Conservation (phyloP, 192 early-diverging fungal species). For the Kappamyces sp. region DNA sequence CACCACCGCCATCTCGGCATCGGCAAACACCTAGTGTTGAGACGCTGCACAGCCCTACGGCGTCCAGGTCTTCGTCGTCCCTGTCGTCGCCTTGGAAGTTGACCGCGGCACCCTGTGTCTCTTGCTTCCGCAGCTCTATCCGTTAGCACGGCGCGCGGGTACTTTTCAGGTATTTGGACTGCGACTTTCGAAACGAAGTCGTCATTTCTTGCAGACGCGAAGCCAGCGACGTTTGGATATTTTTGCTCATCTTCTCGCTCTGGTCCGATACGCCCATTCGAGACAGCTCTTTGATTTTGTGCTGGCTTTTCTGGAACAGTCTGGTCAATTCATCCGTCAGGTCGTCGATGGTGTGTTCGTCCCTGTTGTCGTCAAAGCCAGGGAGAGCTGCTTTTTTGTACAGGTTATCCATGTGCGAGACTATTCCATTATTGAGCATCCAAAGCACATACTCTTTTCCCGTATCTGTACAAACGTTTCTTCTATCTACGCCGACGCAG, state of each 20-base stretch:
- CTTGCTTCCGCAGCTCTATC: conserved; percentile 38
- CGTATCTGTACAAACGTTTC: conserved; percentile 58
- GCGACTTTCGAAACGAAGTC: conserved; percentile 73
- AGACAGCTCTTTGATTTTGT: conserved; percentile 70
- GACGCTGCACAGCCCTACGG: conserved; percentile 21
- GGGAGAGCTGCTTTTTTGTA: conserved; percentile 88
- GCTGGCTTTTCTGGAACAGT: conserved; percentile 79
- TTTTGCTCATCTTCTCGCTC: conserved; percentile 66
- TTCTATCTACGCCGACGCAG: conserved; percentile 29
- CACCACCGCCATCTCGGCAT: conserved; percentile 71
- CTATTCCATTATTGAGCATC: conserved; percentile 25
- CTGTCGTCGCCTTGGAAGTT: conserved; percentile 5
- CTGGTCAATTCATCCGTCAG: conserved; percentile 80
- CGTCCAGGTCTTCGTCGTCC: conserved; percentile 37
- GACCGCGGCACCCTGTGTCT: conserved; percentile 19
- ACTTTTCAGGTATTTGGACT: conserved; percentile 86
- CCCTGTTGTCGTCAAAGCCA: conserved; percentile 84
- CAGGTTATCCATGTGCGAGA: conserved; percentile 66
- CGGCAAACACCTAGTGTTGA: conserved; percentile 68
- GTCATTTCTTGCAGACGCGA: conserved; percentile 85
- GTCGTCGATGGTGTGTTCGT: conserved; percentile 66
- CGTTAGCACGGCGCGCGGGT: conserved; percentile 12
- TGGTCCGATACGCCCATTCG: conserved; percentile 33
- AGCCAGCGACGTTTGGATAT: conserved; percentile 87
- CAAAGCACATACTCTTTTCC: conserved; percentile 38